These are phyloP conservation scores for Fusarium avenaceum DNA, from an alignment of 2,329 filamentous ascomycete genomes.

Conservation along the genomic window DNA sequence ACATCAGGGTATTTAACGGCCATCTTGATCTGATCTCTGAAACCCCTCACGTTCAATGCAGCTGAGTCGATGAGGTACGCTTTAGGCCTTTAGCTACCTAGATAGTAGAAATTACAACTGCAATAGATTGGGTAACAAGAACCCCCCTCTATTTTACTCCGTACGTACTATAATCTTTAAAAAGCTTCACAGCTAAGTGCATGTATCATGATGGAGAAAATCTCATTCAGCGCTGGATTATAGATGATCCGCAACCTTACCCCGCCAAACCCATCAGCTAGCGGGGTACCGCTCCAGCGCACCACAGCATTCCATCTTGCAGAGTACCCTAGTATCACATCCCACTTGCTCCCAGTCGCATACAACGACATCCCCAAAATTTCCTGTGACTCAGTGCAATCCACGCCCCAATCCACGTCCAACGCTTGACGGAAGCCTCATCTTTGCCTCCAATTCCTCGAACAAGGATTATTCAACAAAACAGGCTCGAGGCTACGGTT, in stretches of 20 bases:
- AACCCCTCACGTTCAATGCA: not conserved
- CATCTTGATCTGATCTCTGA: not conserved
- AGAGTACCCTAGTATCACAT: constrained; percentile 34
- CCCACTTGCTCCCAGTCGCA: constrained; percentile 11
- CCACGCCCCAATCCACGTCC: constrained; percentile 39
- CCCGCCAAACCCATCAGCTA: constrained; percentile 45
- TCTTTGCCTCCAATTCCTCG: constrained; percentile 33
- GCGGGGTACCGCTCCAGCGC: constrained; percentile 26
- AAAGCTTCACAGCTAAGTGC: not conserved
- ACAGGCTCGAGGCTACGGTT: constrained; percentile 48
- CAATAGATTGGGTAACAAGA: not conserved
- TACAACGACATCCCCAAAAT: constrained; percentile 52
- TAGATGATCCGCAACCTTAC: constrained; percentile 51
- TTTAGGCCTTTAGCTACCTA: not conserved
- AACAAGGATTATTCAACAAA: constrained; percentile 29
- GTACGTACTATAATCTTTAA: not conserved
- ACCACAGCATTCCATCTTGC: not conserved
- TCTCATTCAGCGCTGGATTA: constrained; percentile 43
- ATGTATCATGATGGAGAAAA: constrained; percentile 3
- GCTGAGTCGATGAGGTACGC: not conserved
- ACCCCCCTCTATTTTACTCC: not conserved
- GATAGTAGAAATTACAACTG: not conserved
- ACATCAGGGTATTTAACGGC: not conserved
- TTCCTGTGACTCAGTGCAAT: constrained; percentile 58
- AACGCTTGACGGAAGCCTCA: constrained; percentile 41